phyloP scores from a whole-genome alignment of 2,329 filamentous ascomycete species.

The Paecilomyces dactylethromorphus region DNA sequence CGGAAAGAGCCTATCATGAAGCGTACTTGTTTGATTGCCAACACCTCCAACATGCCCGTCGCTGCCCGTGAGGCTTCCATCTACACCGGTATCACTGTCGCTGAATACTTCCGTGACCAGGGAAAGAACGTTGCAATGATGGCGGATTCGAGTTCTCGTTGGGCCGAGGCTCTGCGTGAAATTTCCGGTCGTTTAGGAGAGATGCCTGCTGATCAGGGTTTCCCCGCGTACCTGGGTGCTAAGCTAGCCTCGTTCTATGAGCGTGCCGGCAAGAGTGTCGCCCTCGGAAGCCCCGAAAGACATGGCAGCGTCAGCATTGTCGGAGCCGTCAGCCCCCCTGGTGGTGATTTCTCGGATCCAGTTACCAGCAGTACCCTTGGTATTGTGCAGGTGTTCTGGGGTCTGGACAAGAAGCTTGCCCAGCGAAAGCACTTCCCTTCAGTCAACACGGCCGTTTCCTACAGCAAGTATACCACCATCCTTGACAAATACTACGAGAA shows the following conservation, averaged over 20 bases:
- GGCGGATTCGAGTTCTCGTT: conserved; percentile 96
- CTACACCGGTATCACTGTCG: conserved; percentile 91
- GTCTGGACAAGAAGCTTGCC: conserved; percentile 98
- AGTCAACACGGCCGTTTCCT: conserved; percentile 89
- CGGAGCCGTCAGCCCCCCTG: conserved; percentile 91
- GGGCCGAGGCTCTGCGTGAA: conserved; percentile 98
- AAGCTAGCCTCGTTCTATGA: conserved; percentile 99
- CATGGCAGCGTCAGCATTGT: conserved; percentile 94
- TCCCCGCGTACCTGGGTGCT: conserved; percentile 92
- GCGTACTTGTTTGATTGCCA: conserved; percentile 95
- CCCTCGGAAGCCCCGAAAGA: conserved; percentile 82
- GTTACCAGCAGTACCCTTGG: conserved; percentile 88
- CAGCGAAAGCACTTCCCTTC: conserved; percentile 99
- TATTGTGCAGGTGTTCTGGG: conserved; percentile 99
- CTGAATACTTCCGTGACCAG: conserved; percentile 95
- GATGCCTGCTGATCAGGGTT: conserved; percentile 99
- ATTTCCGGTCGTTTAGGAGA: conserved; percentile 97
- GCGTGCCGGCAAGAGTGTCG: conserved; percentile 80
- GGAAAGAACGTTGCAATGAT: conserved; percentile 97
- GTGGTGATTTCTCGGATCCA: conserved; percentile 98
- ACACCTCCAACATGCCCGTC: conserved; percentile 99
- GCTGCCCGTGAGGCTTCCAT: conserved; percentile 97
- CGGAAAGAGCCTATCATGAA: conserved; percentile 99
- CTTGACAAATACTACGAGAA: conserved; percentile 94
- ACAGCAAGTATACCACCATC: conserved; percentile 89